Conservation (phyloP, 116 monocot species). For the Thalassia testudinum region DNA sequence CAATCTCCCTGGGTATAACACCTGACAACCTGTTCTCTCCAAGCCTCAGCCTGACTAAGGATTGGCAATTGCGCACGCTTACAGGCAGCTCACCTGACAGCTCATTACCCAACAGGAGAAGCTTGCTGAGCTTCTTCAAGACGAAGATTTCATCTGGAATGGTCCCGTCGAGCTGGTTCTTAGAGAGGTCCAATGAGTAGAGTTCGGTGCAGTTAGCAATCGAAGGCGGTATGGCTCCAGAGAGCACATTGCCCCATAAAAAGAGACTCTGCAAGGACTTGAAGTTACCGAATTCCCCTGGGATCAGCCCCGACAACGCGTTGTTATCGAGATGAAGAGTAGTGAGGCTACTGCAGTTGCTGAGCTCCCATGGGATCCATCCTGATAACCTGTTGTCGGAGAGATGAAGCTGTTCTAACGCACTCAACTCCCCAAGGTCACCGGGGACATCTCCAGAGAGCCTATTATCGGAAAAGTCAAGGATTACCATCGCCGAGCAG, state of each 20-base stretch:
- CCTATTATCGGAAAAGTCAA: constrained; percentile 70
- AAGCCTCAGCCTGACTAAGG: constrained; percentile 61
- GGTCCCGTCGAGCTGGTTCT: constrained; percentile 42
- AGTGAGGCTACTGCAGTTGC: constrained; percentile 69
- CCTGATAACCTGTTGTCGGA: constrained; percentile 66
- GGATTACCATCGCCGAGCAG: constrained; percentile 58
- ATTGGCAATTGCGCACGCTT: constrained; percentile 42
- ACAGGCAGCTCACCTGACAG: constrained; percentile 39
- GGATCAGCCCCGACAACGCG: constrained; percentile 44
- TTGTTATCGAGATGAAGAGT: constrained; percentile 84
- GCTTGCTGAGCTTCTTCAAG: constrained; percentile 69
- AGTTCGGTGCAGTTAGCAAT: constrained; percentile 62
- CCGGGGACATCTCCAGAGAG: constrained; percentile 53
- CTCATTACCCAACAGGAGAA: constrained; percentile 57
- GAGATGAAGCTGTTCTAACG: constrained; percentile 72
- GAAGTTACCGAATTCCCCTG: constrained; percentile 32
- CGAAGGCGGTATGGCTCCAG: constrained; percentile 43
- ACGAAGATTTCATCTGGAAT: constrained; percentile 69
- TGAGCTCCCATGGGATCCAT: constrained; percentile 35
- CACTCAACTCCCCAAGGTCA: constrained; percentile 38
- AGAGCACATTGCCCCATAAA: constrained; percentile 72
- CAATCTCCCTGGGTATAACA: constrained; percentile 50
- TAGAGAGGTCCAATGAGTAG: constrained; percentile 69
- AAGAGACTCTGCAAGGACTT: constrained; percentile 54
- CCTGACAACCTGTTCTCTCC: constrained; percentile 64